These are phyloP conservation scores for Solanum paucissectum DNA, from an alignment of 257 asterid species.

Conservation along the genomic window DNA sequence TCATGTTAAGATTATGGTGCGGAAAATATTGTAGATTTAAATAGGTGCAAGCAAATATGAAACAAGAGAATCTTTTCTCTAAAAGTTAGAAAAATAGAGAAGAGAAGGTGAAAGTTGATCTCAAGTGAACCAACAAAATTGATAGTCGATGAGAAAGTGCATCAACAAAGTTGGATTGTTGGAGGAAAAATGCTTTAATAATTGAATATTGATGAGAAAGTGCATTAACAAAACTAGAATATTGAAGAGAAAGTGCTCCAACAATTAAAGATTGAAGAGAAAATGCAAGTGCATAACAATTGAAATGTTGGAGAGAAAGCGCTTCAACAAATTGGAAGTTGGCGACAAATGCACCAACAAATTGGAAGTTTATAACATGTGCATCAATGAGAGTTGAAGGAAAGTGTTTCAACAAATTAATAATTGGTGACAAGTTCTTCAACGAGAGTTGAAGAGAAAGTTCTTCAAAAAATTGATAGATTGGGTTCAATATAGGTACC, in stretches of 20 bases:
- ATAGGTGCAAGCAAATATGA: neutral
- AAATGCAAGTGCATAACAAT: too few species aligned
- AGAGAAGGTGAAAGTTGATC: neutral
- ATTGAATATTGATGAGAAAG: too few species aligned
- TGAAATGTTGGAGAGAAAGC: neutral
- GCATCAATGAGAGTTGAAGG: neutral
- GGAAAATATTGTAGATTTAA: neutral
- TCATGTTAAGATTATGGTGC: neutral
- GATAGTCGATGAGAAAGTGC: neutral
- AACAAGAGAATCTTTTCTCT: neutral
- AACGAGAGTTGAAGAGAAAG: too few species aligned
- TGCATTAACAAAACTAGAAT: too few species aligned
- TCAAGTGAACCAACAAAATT: neutral
- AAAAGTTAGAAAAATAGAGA: neutral
- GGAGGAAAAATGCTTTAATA: neutral
- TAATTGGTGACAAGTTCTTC: too few species aligned
- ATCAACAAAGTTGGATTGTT: neutral
- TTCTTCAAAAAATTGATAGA: too few species aligned
- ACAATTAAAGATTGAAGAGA: too few species aligned
- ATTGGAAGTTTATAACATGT: neutral
- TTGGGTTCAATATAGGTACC: too few species aligned
- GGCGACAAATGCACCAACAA: neutral
- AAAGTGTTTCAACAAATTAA: neutral
- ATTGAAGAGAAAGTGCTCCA: too few species aligned
- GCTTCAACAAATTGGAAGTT: neutral